Conservation (phyloP, 2,329 filamentous ascomycete genomes). For the Sphaerulina vaccinii region DNA sequence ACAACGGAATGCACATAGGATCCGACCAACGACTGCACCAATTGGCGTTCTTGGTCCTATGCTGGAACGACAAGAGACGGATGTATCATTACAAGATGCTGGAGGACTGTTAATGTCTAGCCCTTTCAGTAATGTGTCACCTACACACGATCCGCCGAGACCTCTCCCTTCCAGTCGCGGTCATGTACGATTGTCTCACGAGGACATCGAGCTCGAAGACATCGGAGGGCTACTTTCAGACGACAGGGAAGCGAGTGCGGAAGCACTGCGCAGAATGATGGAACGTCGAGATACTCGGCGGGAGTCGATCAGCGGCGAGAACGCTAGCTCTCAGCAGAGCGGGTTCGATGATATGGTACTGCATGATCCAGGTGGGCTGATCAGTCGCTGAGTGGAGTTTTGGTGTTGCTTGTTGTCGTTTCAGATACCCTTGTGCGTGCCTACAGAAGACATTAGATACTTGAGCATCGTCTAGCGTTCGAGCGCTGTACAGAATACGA, state of each 20-base stretch:
- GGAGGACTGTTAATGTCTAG: constrained; percentile 30
- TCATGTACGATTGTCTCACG: not conserved
- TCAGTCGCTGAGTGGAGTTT: not conserved
- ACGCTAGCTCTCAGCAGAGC: not conserved
- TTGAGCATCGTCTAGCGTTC: not conserved
- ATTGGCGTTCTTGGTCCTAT: constrained; percentile 31
- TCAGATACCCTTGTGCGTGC: not conserved
- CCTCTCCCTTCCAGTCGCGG: not conserved
- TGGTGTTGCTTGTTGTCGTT: not conserved
- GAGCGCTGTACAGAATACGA: not conserved
- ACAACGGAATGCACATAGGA: constrained; percentile 16
- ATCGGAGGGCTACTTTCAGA: constrained; percentile 21
- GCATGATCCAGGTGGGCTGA: constrained; percentile 27
- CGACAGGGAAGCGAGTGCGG: constrained; percentile 16
- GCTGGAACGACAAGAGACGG: constrained; percentile 31
- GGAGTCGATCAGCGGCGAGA: not conserved
- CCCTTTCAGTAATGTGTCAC: not conserved
- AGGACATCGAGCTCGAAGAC: constrained; percentile 25
- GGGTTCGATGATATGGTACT: constrained; percentile 27
- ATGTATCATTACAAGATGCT: constrained; percentile 35
- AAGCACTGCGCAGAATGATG: constrained; percentile 15
- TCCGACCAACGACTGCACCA: constrained; percentile 19
- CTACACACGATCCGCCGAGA: not conserved
- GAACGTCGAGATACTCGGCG: constrained; percentile 6
- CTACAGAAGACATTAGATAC: too few species aligned